Conservation (phyloP, 441 rosid genomes). For the Macaranga tanarius region DNA sequence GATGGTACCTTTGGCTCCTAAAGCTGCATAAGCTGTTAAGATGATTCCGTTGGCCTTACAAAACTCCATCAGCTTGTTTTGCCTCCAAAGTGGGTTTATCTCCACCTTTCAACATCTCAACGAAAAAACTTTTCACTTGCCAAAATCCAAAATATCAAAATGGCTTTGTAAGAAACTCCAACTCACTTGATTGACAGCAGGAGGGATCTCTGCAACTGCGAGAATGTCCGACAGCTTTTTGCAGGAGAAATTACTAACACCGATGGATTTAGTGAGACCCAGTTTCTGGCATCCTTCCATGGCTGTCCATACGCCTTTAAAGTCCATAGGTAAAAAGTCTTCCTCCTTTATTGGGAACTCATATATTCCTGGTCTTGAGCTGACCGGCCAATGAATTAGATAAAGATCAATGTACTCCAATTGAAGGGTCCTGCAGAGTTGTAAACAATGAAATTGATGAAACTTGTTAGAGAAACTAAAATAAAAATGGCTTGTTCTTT, state of each 20-base stretch:
- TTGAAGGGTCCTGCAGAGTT: slow-evolving; percentile 39
- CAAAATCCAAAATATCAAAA: not conserved
- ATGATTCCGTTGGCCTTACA: slow-evolving; percentile 34
- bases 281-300: slow-evolving; percentile 64
- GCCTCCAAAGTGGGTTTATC: slow-evolving; percentile 48
- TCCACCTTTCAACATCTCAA: slow-evolving; percentile 35
- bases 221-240: slow-evolving; percentile 53
- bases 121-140: not conserved
- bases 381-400: slow-evolving; percentile 55
- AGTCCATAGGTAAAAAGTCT: slow-evolving; percentile 45
- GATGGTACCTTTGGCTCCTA: slow-evolving; percentile 38
- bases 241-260: slow-evolving; percentile 67
- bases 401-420: slow-evolving; percentile 47
- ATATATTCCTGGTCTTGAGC: slow-evolving; percentile 38
- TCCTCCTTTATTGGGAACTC: slow-evolving; percentile 44
- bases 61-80: slow-evolving; percentile 39
- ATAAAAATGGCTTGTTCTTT: not conserved
- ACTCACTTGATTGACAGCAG: slow-evolving; percentile 58
- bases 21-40: slow-evolving; percentile 36
- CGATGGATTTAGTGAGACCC: slow-evolving; percentile 55
- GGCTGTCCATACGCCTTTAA: slow-evolving; percentile 51
- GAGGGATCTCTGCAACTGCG: slow-evolving; percentile 51
- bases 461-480: not conserved
- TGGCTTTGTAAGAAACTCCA: not conserved
- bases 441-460: not conserved